phyloP scores from a whole-genome alignment of 2,329 filamentous ascomycete species.

The Sordariomycetes sp. region DNA sequence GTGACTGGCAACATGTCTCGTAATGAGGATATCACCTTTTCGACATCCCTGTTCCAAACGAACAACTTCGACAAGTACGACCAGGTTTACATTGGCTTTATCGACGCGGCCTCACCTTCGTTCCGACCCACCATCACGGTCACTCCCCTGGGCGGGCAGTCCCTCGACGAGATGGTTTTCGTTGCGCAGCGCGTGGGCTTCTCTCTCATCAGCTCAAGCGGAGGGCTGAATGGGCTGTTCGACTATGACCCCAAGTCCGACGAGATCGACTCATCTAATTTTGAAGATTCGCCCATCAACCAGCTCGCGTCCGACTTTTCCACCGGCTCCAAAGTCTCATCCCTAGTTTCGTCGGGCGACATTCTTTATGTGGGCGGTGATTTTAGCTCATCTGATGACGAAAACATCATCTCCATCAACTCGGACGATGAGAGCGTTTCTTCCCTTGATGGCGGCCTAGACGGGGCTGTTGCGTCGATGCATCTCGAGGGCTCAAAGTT shows the following conservation, averaged over 20 bases:
- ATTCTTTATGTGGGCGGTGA: constrained; percentile 71
- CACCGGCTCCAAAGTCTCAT: constrained; percentile 52
- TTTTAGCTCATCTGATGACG: constrained; percentile 55
- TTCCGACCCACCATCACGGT: constrained; percentile 78
- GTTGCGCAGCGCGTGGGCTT: constrained; percentile 88
- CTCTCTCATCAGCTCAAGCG: constrained; percentile 56
- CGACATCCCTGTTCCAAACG: constrained; percentile 65
- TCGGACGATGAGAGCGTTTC: constrained; percentile 48
- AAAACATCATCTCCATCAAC: constrained; percentile 67
- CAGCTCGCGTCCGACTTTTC: constrained; percentile 59
- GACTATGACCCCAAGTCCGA: constrained; percentile 59
- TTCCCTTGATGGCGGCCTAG: constrained; percentile 58
- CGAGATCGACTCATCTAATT: constrained; percentile 44
- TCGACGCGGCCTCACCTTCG: constrained; percentile 58
- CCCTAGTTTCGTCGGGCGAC: constrained; percentile 51
- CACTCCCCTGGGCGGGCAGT: constrained; percentile 51
- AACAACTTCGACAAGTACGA: constrained; percentile 98
- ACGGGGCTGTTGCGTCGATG: constrained; percentile 64
- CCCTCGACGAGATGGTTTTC: constrained; percentile 50
- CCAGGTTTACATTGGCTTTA: constrained; percentile 71
- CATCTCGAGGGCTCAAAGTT: constrained; percentile 51
- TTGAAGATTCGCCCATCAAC: constrained; percentile 63
- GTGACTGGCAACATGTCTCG: constrained; percentile 60
- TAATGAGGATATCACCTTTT: constrained; percentile 29
- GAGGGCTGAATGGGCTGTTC: constrained; percentile 78